phyloP scores from a whole-genome alignment of 2,329 filamentous ascomycete genomes.

The Huntiella omanensis region DNA sequence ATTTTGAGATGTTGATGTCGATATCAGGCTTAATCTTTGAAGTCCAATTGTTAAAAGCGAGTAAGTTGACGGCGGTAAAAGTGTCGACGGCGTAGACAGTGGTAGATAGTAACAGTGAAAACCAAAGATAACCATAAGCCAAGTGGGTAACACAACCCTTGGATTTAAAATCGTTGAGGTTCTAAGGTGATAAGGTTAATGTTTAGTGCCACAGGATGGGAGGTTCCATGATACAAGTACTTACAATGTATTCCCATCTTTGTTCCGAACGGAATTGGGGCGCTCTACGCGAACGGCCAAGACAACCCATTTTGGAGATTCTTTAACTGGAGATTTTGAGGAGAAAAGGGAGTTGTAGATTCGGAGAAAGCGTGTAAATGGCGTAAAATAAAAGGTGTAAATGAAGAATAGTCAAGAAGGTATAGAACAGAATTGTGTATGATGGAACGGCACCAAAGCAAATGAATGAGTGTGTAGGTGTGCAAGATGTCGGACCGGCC shows the following conservation, averaged over 20 bases:
- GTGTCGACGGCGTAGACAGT: conserved; percentile 80
- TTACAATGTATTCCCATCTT: conserved; percentile 85
- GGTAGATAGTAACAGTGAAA: conserved; percentile 58
- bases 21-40: conserved; percentile 65
- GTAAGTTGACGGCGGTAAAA: conserved; percentile 80
- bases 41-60: conserved; percentile 79
- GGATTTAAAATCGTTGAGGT: conserved; percentile 60
- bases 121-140: conserved; percentile 71
- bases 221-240: conserved; percentile 16
- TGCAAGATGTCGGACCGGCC: conserved; percentile 10
- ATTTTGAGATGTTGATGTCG: conserved; percentile 62
- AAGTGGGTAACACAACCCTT: conserved; percentile 57
- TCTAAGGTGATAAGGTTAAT: conserved; percentile 15
- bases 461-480: conserved; percentile 2
- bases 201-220: not conserved
- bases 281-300: conserved; percentile 40
- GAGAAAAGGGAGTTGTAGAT: not conserved
- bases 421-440: not conserved
- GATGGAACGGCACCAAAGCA: not conserved
- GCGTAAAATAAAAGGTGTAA: not conserved
- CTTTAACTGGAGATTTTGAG: conserved; percentile 14
- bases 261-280: conserved; percentile 59
- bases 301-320: conserved; percentile 39
- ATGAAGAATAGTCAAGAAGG: conserved; percentile 10
- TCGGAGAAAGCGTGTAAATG: conserved; percentile 8